Conservation (phyloP, 768 basidiomycete genomes). For the Lactifluus subvellereus region DNA sequence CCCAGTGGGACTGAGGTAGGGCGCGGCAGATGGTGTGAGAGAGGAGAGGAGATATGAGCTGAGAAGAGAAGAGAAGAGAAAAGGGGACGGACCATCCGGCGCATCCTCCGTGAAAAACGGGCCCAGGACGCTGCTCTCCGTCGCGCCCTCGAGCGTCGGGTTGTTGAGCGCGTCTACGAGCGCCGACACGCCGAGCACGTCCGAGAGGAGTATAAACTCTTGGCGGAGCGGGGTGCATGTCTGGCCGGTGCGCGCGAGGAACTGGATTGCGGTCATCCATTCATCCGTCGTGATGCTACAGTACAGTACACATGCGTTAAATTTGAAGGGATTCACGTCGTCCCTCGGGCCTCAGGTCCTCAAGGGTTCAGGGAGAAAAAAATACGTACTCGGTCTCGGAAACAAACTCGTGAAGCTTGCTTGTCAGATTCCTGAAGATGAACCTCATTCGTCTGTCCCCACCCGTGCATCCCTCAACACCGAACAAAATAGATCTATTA, state of each 20-base stretch:
- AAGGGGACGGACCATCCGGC: slow-evolving; percentile 47
- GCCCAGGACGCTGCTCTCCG: slow-evolving; percentile 72
- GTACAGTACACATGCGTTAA: too few species aligned
- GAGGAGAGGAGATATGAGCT: background rate
- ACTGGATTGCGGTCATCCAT: slow-evolving; percentile 77
- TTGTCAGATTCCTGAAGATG: slow-evolving; percentile 47
- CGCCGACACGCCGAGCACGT: slow-evolving; percentile 70
- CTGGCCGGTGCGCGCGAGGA: slow-evolving; percentile 70
- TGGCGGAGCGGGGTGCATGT: slow-evolving; percentile 55
- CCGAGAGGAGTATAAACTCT: slow-evolving; percentile 86
- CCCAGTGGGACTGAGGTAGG: slow-evolving; percentile 50
- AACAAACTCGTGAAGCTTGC: slow-evolving; percentile 70
- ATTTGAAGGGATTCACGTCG: too few species aligned
- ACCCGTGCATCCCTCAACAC: slow-evolving; percentile 13
- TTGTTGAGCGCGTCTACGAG: slow-evolving; percentile 75
- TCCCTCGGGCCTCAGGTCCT: too few species aligned
- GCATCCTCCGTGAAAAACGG: slow-evolving; percentile 81
- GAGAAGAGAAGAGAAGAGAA: background rate
- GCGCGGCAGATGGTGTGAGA: background rate
- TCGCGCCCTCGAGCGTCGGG: slow-evolving; percentile 53
- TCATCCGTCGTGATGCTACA: slow-evolving; percentile 68
- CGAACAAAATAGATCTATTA: slow-evolving; percentile 3
- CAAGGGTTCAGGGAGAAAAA: background rate
- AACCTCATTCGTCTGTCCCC: slow-evolving; percentile 39
- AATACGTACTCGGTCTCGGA: slow-evolving; percentile 53